Evolutionary conservation across 2,329 filamentous ascomycete genomes (phyloP), one percentile per base, ranked within the genome.

Genomic region (Fusarium buharicum): DNA sequence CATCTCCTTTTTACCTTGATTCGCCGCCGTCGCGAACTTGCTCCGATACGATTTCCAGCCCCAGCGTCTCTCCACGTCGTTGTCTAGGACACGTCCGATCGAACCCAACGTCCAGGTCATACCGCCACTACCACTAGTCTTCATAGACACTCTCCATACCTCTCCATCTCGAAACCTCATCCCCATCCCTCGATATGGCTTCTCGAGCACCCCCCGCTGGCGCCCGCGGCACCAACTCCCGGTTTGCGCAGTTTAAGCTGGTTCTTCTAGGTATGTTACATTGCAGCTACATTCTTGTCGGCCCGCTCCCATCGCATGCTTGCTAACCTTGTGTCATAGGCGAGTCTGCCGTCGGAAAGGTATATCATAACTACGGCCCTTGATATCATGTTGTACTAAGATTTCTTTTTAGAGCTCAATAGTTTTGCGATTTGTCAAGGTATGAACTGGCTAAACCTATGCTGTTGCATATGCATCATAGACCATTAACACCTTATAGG

Each of bases 161-260:
- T 55, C 58, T 64, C 52, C 60, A 58, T 62, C 64, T 68, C 60
- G 57, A 69, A 68, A 53, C 37, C 40, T 62, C 66, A 69, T 66
- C 66, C 64, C 66, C 65, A 55, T 55, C 59, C 41, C 44, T 68
- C 75, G 83, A 72, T 77, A 98, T 98, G 94, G 91, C 93, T 80
- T 86, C 91, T 78, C 88, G 93, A 87, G 87, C 88, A 81, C 88
- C 79, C 72, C 81, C 84, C 69, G 81, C 84, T 72, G 84, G 83
- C 72, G 80, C 83, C 70, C 84, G 85, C 72, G 85, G 84, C 75
- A 79, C 83, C 84, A 86, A 89, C 88, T 86, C 91, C 79, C 89
- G 94, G 74, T 98, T 99, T 79, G 94, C 95, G 73, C 95, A 99
- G 85, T 99, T 99, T 83, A 99, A 99, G 85, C 86, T 99, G 72